Evolutionary conservation across 2,329 filamentous ascomycete species (phyloP), one percentile per base, ranked within the genome.

Genomic region (Xylaria arbuscula): DNA sequence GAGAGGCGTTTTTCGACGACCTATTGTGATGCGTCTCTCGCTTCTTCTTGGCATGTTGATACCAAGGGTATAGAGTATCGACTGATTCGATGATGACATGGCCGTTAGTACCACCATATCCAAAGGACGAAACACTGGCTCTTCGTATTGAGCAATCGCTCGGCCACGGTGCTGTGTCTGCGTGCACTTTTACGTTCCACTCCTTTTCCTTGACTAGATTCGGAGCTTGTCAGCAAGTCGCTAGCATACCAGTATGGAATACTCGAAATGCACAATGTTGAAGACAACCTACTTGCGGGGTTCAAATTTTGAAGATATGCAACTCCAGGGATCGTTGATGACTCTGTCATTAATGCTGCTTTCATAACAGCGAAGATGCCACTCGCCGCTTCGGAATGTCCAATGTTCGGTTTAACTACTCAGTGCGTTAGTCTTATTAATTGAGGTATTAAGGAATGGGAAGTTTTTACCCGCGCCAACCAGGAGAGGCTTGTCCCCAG

Each of bases 321-420:
- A 3, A 70, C 60, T 11, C 66, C 69, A 8, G 73, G 74, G 22
- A 75, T 73, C 13, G 45, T 55, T 5, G 59, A 65, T 8, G 50
- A 55, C 45, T 75, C 72, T 2, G 67, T 69, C 66, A 72, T 72
- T 50, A 72, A 42, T 1, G 67, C 61, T 9, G 69, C 71, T 51
- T 75, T 74, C 65, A 75, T 75, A 7, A 72, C 55, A 28, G 70
- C 70, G 15, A 70, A 72, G 13, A 75, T 69, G 6, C 72, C 73
- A 36, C 68, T 72, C 8, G 73, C 73, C 2, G 73, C 74, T 36
- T 76, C 74, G n/a, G 69, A 72, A 62, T 76, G 74, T 10, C 74
- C 74, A 4, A 76, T 72, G 32, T 73, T 74, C 3, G 74, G 69
- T 54, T 76, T 74, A 28, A 74, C 66, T 70, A 28, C 55, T 17